phyloP scores from a whole-genome alignment of 2,329 filamentous ascomycete species.

The Fusarium fujikuroi region DNA sequence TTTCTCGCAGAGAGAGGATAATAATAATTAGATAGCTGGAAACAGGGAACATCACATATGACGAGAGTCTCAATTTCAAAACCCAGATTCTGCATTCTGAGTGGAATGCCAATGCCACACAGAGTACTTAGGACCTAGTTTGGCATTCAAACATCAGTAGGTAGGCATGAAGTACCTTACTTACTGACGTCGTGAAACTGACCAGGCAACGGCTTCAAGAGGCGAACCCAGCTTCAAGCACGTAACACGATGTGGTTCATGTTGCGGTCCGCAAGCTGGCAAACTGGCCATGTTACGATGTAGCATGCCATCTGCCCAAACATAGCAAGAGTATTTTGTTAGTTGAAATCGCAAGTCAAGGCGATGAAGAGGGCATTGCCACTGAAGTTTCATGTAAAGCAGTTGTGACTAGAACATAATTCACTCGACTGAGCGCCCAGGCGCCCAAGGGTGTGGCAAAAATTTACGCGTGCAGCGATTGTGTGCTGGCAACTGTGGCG shows the following conservation, averaged over 20 bases:
- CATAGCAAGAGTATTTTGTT: background rate
- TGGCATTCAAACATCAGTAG: background rate
- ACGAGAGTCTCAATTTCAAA: conserved; percentile 13
- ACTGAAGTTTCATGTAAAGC: background rate
- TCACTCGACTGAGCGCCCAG: conserved; percentile 6
- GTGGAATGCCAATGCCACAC: conserved; percentile 12
- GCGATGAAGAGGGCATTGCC: background rate
- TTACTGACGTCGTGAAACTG: conserved; percentile 9
- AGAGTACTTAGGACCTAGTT: background rate
- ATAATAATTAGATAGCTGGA: background rate
- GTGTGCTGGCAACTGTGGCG: conserved; percentile 28
- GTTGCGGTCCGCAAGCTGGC: background rate
- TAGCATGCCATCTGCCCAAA: background rate
- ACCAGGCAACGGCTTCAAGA: conserved; percentile 16
- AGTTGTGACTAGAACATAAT: background rate
- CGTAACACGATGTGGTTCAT: background rate
- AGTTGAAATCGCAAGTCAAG: background rate
- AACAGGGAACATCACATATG: conserved; percentile 28
- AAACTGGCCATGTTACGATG: background rate
- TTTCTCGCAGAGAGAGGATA: background rate
- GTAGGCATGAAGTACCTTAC: background rate
- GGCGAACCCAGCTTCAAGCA: conserved; percentile 1
- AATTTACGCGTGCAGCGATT: conserved; percentile 14
- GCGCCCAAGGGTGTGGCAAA: conserved; percentile 13
- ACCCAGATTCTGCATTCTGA: background rate